These are phyloP conservation scores for Rhynchosporium secalis DNA, from an alignment of 2,329 filamentous ascomycete genomes.

Conservation along the genomic window DNA sequence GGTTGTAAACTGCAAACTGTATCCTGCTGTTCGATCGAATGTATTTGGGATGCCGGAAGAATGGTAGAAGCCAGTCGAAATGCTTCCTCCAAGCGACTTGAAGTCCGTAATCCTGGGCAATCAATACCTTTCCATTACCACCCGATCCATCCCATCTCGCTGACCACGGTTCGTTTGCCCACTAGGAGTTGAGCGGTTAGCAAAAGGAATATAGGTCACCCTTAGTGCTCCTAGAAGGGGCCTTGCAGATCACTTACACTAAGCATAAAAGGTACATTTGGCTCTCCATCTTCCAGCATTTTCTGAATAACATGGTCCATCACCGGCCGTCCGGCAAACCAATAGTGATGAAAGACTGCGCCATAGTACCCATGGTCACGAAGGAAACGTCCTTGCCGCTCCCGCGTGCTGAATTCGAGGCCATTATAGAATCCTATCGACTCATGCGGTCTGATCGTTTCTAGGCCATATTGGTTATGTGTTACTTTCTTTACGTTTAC, in stretches of 20 bases:
- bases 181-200: not conserved
- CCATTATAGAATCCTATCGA: constrained; percentile 25
- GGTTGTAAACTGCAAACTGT: constrained; percentile 21
- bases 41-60: constrained; percentile 20
- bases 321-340: constrained; percentile 20
- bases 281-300: constrained; percentile 24
- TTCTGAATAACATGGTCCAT: constrained; percentile 22
- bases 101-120: constrained; percentile 19
- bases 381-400: constrained; percentile 23
- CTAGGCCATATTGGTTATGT: constrained; percentile 18
- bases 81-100: constrained; percentile 19
- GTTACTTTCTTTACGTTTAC: constrained; percentile 19
- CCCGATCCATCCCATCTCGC: constrained; percentile 20
- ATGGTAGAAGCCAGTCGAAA: constrained; percentile 22
- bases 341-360: constrained; percentile 21
- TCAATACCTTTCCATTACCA: constrained; percentile 7
- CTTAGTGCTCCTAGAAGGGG: not conserved
- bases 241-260: constrained; percentile 1
- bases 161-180: constrained; percentile 25
- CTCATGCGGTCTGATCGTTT: constrained; percentile 21
- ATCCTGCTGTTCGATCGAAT: constrained; percentile 20
- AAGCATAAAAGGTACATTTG: constrained; percentile 22
- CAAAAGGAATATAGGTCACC: not conserved
- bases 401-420: constrained; percentile 19
- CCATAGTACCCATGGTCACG: constrained; percentile 20